Base-by-base conservation (phyloP, 768 basidiomycete species). In the Tylopilus vinaceipallidus region DNA sequence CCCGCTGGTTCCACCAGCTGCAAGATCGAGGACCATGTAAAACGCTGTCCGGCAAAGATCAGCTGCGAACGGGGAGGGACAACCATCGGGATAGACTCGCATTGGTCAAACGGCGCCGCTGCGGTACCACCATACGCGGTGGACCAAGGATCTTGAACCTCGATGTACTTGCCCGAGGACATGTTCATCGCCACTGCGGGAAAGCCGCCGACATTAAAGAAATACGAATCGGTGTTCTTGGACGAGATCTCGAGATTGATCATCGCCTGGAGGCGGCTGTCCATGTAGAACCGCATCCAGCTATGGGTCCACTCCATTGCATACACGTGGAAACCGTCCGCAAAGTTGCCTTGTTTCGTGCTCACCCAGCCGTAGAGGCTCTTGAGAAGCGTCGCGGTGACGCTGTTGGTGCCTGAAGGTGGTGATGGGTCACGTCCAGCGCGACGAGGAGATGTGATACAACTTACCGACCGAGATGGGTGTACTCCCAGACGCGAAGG, bases 21-120 rank as follows among this genome's bases (percentile, higher is more conserved):
- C 90, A 30, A 94, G 78, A 64, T 88, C 79, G 62, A 95, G 71
- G 59, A 91, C 82, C 22, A 94, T 70, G 70, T 89, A 94, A 68
- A 95, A 93, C 16, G 82, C 84, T 82, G 48, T 33, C 13, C 8
- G 12, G n/a, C 17, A n/a, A 59, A 34, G 5, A 4, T 50, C 24
- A 37, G 42, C n/a, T 13, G 22, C 29, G 27, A 49, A 44, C 26
- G 40, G 27, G 7, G 12, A 8, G 16, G 8, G 24, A 45, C 44
- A 29, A 9, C 24, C 4, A 12, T 17, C 27, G 34, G 16, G 27
- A 33, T 11, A 16, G 11, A 53, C 49, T 5, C 38, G 55, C 75
- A 61, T 78, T 66, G 65, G 48, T 66, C 65, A 39, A 66, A 66
- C 3, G 65, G 82, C 8, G 83, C 82, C 0, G 73, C 66, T 38